Evolutionary conservation across 352 stramenopile genomes (phyloP).

Genomic region (Globisporangium okanoganense): DNA sequence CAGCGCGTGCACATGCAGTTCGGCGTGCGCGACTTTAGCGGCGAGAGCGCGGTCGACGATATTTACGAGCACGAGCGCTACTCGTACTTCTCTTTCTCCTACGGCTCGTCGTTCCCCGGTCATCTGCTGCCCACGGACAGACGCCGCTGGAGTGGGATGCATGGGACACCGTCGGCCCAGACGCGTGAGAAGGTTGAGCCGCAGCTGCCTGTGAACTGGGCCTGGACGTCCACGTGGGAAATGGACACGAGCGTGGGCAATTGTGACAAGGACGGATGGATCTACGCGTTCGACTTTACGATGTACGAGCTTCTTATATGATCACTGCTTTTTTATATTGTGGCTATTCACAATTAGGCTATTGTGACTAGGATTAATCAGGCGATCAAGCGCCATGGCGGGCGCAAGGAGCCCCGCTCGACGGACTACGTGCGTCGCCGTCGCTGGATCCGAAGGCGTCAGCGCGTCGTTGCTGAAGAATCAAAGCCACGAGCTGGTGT

Average conservation of each 20-base stretch:
- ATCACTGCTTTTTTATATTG: no score
- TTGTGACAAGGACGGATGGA: slow-evolving; percentile 66
- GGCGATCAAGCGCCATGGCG: slow-evolving; percentile 50
- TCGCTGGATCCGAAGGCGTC: slow-evolving; percentile 57
- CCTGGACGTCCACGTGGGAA: slow-evolving; percentile 59
- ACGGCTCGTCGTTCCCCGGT: slow-evolving; percentile 59
- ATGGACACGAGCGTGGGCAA: slow-evolving; percentile 48
- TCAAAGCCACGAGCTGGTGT: not conserved
- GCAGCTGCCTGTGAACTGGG: slow-evolving; percentile 60
- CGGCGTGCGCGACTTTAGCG: slow-evolving; percentile 65
- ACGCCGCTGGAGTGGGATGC: slow-evolving; percentile 49
- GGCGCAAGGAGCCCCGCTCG: slow-evolving; percentile 41
- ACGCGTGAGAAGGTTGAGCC: slow-evolving; percentile 54
- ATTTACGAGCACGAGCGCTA: slow-evolving; percentile 83
- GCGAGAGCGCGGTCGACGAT: slow-evolving; percentile 63
- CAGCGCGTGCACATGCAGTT: slow-evolving; percentile 59
- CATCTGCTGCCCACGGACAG: slow-evolving; percentile 70
- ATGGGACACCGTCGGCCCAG: slow-evolving; percentile 59
- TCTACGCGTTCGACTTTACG: slow-evolving; percentile 77
- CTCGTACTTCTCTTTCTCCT: slow-evolving; percentile 75
- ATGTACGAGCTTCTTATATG: slow-evolving; percentile 38
- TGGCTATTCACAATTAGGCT: no score
- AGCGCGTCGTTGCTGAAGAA: slow-evolving; percentile 19
- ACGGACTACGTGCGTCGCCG: slow-evolving; percentile 71
- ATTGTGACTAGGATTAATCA: slow-evolving; percentile 75